Evolutionary conservation across 345 rosid genomes (phyloP).

Genomic region (Populus euphratica): DNA sequence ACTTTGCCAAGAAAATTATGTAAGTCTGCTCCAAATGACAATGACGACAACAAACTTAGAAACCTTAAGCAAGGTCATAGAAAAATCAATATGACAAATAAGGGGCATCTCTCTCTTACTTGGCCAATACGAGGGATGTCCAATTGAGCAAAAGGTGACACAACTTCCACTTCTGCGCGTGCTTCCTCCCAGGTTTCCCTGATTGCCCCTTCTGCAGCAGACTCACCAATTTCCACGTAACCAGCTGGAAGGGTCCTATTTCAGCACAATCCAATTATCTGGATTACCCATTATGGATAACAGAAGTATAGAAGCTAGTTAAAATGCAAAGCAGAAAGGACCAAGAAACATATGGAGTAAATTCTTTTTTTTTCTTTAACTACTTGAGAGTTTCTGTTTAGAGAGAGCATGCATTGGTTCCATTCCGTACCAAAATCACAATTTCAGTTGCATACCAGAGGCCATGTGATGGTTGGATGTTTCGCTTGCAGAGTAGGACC

Average conservation of each 20-base stretch:
- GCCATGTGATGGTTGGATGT: constrained; percentile 87
- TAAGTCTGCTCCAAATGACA: constrained; percentile 67
- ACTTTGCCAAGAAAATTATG: constrained; percentile 80
- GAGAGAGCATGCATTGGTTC: background rate
- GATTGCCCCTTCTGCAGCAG: constrained; percentile 89
- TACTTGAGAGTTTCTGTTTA: background rate
- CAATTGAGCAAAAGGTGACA: constrained; percentile 84
- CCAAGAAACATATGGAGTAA: constrained; percentile 1
- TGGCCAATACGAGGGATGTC: constrained; percentile 96
- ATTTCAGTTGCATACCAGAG: constrained; percentile 52
- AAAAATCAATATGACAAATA: constrained; percentile 5
- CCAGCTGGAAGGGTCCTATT: constrained; percentile 99
- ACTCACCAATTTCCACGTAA: constrained; percentile 93
- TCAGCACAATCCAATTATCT: constrained; percentile 17
- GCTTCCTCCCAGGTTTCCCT: constrained; percentile 99
- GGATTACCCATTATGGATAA: constrained; percentile 9
- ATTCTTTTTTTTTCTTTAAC: background rate
- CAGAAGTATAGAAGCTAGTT: background rate
- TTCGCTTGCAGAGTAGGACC: constrained; percentile 91
- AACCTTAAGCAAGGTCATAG: constrained; percentile 8
- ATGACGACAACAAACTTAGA: background rate
- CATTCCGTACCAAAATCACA: constrained; percentile 1
- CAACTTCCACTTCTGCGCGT: constrained; percentile 79
- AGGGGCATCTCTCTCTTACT: constrained; percentile 36
- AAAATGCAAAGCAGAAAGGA: constrained; percentile 7